Base-by-base conservation (phyloP, 2,329 filamentous ascomycete species). In the Bimuria novae-zelandiae region DNA sequence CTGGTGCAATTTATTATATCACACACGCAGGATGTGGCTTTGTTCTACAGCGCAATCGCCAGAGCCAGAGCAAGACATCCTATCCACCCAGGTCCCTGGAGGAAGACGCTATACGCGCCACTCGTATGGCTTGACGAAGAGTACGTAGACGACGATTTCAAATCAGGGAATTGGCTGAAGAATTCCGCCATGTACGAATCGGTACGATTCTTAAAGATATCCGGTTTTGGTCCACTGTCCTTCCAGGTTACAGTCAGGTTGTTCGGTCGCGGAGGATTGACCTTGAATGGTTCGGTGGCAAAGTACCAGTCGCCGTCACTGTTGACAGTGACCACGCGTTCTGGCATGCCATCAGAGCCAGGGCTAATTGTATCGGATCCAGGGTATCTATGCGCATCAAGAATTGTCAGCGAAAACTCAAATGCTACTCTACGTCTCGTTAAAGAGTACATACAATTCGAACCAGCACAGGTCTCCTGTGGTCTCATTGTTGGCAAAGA, bases 391-490 rank as follows among this genome's bases (percentile, higher is more conserved):
- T 27, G 21, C 35, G 36, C 19, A 39, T 10, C 16, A 14, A 21
- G 11, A 33, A 5, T 21, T 6, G 27, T 32, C 7, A 44, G 41
- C 41, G n/a, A n/a, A n/a, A n/a, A n/a, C n/a, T n/a, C n/a, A 19
- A 11, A 17, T 8, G 4, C 27, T 17, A 14, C 10, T 12, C 16
- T 27, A 44, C 10, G 8, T 5, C 29, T 32, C 16, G 27, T 16
- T 12, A 7, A n/a, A n/a, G 19, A 12, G 17, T 11, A 32, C 41
- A 17, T 33, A 44, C 41, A 44, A 14, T 27, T 44, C 41, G 33
- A 44, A 44, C 41, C 41, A 44, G 27, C 41, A 44, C 41, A 44
- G 11, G 27, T 44, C 41, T 5, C 41, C 41, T 10, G 41, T 44
- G 5, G 41, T 44, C 17, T 44, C 25, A 10, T 44, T 44, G 41